phyloP scores from a whole-genome alignment of 371 early-diverging fungal genomes.

The Zychaea mexicana region DNA sequence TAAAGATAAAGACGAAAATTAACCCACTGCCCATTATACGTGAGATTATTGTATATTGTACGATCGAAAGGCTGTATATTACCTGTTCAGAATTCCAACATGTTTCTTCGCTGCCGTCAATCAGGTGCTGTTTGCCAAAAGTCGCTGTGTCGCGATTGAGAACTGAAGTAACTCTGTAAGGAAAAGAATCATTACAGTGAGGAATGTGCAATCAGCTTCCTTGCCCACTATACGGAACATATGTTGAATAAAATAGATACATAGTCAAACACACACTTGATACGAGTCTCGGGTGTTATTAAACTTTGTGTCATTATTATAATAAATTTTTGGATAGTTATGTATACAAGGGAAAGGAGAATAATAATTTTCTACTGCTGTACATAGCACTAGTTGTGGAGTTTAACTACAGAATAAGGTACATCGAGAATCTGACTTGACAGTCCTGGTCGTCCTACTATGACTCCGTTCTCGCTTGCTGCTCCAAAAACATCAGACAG shows the following conservation, averaged over 20 bases:
- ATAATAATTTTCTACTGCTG: conserved; percentile 4
- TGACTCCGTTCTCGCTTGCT: conserved; percentile 58
- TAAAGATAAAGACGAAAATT: conserved; percentile 22
- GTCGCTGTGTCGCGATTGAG: conserved; percentile 75
- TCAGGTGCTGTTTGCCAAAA: conserved; percentile 83
- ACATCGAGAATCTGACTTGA: conserved; percentile 43
- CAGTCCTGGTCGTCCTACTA: conserved; percentile 42
- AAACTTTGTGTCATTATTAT: conserved; percentile 25
- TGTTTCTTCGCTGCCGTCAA: conserved; percentile 79
- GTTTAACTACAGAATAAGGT: conserved; percentile 36
- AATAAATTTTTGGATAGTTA: background rate
- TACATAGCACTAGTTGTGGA: conserved; percentile 11
- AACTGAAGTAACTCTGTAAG: conserved; percentile 90
- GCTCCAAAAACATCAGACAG: conserved; percentile 48
- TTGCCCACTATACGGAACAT: too few species aligned
- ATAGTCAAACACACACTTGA: conserved; percentile 47
- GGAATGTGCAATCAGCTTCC: too few species aligned
- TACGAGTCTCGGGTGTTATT: conserved; percentile 54
- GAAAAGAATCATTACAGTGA: too few species aligned
- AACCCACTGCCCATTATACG: background rate
- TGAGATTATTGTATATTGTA: background rate
- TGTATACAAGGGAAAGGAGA: background rate
- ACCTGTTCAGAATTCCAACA: conserved; percentile 96
- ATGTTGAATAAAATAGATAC: background rate
- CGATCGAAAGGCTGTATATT: conserved; percentile 10